A percentile compares a stretch with the other conserved stretches of the same genome.
Conservation (phyloP, 345 rosid species). For the Hypericum perforatum region DNA sequence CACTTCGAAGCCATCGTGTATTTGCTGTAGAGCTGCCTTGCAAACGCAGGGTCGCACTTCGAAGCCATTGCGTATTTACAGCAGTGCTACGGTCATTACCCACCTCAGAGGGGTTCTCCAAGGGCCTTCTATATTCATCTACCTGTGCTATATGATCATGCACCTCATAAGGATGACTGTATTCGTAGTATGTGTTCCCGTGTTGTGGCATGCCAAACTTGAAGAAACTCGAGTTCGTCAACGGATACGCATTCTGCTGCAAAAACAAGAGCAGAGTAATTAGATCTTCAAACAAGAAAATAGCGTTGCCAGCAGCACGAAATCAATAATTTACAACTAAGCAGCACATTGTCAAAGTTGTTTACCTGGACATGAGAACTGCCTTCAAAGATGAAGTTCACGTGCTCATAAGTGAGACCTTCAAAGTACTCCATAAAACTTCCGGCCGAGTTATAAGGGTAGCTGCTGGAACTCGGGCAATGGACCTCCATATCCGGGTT, state of each 20-base stretch:
- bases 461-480: conserved; percentile 30
- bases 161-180: conserved; percentile 35
- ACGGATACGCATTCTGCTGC: conserved; percentile 52
- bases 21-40: conserved; percentile 24
- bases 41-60: no score
- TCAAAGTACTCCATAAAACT: conserved; percentile 75
- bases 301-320: no score
- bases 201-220: conserved; percentile 47
- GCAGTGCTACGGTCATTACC: conserved; percentile 26
- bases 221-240: conserved; percentile 36
- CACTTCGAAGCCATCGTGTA: conserved; percentile 41
- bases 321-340: neutral
- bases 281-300: neutral
- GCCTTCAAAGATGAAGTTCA: conserved; percentile 68
- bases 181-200: conserved; percentile 39
- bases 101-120: conserved; percentile 28
- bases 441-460: conserved; percentile 64
- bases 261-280: conserved; percentile 1
- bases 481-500: conserved; percentile 42
- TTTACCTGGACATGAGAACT: conserved; percentile 59
- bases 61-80: conserved; percentile 36
- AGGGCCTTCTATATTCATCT: conserved; percentile 43
- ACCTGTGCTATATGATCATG: conserved; percentile 30
- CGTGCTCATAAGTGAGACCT: conserved; percentile 76
- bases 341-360: neutral